These are phyloP conservation scores for Niveomyces coronatus DNA, from an alignment of 2,329 filamentous ascomycete genomes.

Conservation along the genomic window DNA sequence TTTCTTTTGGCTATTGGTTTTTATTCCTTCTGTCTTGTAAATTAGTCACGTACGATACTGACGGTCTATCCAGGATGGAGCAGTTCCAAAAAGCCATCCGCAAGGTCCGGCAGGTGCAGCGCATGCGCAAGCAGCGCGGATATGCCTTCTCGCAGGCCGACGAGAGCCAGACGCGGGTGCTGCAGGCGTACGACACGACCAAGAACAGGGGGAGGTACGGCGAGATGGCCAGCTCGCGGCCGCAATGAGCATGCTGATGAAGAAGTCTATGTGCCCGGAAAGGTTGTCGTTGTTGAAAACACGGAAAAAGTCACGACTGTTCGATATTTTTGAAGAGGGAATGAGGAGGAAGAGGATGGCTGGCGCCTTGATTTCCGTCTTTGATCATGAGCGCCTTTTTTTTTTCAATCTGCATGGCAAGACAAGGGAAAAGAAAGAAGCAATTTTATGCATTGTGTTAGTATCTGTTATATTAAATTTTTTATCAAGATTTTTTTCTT, in stretches of 20 bases:
- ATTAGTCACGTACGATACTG: neutral
- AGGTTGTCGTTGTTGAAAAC: too few relatives aligned
- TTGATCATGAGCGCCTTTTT: too few relatives aligned
- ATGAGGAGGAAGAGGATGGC: too few relatives aligned
- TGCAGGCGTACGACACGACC: conserved; percentile 97
- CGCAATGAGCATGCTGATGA: too few relatives aligned
- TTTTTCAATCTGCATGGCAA: too few relatives aligned
- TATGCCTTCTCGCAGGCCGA: conserved; percentile 98
- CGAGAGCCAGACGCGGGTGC: conserved; percentile 85
- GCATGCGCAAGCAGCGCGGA: conserved; percentile 97
- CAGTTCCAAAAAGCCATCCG: conserved; percentile 99
- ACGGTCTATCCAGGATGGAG: conserved; percentile 62
- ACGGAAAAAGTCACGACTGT: neutral
- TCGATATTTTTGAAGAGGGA: too few relatives aligned
- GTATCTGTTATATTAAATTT: too few relatives aligned
- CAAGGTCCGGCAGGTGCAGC: conserved; percentile 94
- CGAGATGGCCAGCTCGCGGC: conserved; percentile 64
- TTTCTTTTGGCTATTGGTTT: neutral
- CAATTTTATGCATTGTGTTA: too few relatives aligned
- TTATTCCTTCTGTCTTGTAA: neutral
- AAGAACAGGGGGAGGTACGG: conserved; percentile 83
- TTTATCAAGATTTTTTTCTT: too few relatives aligned
- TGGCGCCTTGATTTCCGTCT: too few relatives aligned
- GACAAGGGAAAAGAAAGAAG: too few relatives aligned
- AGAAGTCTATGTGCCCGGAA: too few relatives aligned